phyloP scores from a whole-genome alignment of 2,329 filamentous ascomycete species.

The Monosporascus sp. region DNA sequence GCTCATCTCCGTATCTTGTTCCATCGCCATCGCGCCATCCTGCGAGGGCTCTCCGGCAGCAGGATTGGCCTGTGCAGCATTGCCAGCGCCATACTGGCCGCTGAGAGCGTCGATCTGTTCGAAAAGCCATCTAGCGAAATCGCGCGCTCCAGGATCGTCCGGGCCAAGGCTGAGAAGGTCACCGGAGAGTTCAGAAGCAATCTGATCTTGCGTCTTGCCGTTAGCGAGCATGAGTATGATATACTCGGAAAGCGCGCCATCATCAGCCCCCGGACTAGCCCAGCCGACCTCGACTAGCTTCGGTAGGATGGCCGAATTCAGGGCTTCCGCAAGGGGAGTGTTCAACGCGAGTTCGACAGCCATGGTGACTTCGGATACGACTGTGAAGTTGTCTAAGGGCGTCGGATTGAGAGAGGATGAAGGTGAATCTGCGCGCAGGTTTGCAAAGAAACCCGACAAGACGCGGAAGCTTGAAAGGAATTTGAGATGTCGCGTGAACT shows the following conservation, averaged over 20 bases:
- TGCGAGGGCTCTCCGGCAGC: conserved; percentile 13
- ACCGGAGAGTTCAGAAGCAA: conserved; percentile 79
- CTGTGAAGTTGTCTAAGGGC: neutral
- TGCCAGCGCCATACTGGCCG: conserved; percentile 51
- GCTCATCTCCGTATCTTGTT: conserved; percentile 70
- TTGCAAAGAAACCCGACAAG: conserved; percentile 1
- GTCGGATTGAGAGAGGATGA: neutral
- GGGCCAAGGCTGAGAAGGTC: conserved; percentile 79
- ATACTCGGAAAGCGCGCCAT: conserved; percentile 86
- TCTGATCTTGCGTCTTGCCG: conserved; percentile 86
- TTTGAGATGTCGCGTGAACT: neutral
- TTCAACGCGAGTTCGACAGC: conserved; percentile 70
- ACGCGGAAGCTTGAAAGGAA: conserved; percentile 4
- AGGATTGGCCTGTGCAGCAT: conserved; percentile 25
- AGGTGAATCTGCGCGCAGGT: conserved; percentile 1
- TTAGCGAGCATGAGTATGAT: conserved; percentile 97
- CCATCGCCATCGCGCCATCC: conserved; percentile 28
- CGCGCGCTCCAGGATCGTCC: conserved; percentile 74
- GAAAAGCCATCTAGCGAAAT: conserved; percentile 93
- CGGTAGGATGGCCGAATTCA: conserved; percentile 77
- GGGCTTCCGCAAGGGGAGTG: conserved; percentile 77
- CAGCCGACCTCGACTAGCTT: conserved; percentile 92
- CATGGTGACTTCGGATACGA: conserved; percentile 47
- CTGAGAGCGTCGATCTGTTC: conserved; percentile 70
- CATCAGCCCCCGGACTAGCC: conserved; percentile 72